phyloP scores from a whole-genome alignment of 2,329 filamentous ascomycete genomes.

The Curvularia sp. region DNA sequence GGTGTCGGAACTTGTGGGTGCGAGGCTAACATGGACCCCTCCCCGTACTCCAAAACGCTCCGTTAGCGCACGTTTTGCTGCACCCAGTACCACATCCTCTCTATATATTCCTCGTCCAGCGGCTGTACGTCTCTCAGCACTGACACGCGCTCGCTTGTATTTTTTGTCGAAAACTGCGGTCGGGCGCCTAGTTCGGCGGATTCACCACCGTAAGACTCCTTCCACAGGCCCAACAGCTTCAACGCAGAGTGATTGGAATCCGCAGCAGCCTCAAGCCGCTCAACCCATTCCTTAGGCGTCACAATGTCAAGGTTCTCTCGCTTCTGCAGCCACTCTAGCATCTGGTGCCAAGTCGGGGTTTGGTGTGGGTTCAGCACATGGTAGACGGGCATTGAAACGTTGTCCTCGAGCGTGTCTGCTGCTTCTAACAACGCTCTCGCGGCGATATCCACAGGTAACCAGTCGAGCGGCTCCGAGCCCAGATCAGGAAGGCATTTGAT shows the following conservation, averaged over 20 bases:
- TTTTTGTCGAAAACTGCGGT: conserved; percentile 45
- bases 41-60: background rate
- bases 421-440: conserved; percentile 59
- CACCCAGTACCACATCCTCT: conserved; percentile 54
- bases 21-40: background rate
- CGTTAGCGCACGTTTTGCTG: conserved; percentile 27
- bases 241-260: conserved; percentile 53
- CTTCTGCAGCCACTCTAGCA: conserved; percentile 56
- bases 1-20: background rate
- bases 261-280: conserved; percentile 47
- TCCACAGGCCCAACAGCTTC: conserved; percentile 61
- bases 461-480: conserved; percentile 37
- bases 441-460: conserved; percentile 45
- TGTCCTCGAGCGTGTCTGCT: conserved; percentile 21
- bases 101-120: conserved; percentile 54
- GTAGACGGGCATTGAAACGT: conserved; percentile 46
- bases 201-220: conserved; percentile 48
- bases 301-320: conserved; percentile 52
- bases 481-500: conserved; percentile 43
- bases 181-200: conserved; percentile 7
- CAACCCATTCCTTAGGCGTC: conserved; percentile 52
- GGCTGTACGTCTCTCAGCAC: conserved; percentile 49
- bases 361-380: conserved; percentile 59
- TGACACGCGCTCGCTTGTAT: conserved; percentile 45
- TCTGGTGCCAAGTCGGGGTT: conserved; percentile 54